Conservation (phyloP, 2,329 filamentous ascomycete genomes). For the Proliferodiscus dingleyae region DNA sequence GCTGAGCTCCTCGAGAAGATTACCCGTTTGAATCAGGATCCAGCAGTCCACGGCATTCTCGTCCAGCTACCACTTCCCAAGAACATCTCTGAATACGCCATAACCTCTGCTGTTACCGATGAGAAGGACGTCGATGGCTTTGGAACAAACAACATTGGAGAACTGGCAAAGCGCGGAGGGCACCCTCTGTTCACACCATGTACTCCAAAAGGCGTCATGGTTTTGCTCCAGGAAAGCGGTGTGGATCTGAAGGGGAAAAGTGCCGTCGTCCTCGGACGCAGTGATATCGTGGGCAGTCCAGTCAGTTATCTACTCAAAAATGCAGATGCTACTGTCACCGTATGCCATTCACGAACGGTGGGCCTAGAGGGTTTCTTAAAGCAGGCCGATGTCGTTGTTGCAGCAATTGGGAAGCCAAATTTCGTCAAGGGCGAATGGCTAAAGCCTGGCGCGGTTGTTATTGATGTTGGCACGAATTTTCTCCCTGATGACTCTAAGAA, state of each 20-base stretch:
- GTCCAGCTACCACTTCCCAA: conserved; percentile 88
- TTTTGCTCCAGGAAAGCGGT: conserved; percentile 76
- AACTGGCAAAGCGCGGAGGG: conserved; percentile 92
- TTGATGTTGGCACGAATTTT: conserved; percentile 97
- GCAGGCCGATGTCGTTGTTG: conserved; percentile 82
- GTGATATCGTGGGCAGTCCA: conserved; percentile 95
- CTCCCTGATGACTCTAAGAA: conserved; percentile 85
- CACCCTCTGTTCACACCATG: conserved; percentile 86
- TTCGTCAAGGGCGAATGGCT: conserved; percentile 96
- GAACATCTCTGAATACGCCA: conserved; percentile 81
- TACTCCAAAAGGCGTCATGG: conserved; percentile 97
- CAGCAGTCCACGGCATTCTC: conserved; percentile 81
- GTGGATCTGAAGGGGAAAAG: conserved; percentile 84
- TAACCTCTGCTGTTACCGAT: conserved; percentile 86
- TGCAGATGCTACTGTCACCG: conserved; percentile 91
- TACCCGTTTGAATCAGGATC: conserved; percentile 77
- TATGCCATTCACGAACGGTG: conserved; percentile 87
- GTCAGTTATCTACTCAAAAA: conserved; percentile 95
- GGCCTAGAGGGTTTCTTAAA: conserved; percentile 71
- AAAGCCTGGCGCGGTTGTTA: conserved; percentile 90
- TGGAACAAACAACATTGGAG: conserved; percentile 88
- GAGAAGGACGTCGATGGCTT: conserved; percentile 99
- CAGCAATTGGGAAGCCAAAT: conserved; percentile 80
- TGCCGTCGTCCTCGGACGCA: conserved; percentile 88
- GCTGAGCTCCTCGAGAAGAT: conserved; percentile 82